Evolutionary conservation across 176 grass and related monocot species (phyloP).

Genomic region (Oryza nivara): DNA sequence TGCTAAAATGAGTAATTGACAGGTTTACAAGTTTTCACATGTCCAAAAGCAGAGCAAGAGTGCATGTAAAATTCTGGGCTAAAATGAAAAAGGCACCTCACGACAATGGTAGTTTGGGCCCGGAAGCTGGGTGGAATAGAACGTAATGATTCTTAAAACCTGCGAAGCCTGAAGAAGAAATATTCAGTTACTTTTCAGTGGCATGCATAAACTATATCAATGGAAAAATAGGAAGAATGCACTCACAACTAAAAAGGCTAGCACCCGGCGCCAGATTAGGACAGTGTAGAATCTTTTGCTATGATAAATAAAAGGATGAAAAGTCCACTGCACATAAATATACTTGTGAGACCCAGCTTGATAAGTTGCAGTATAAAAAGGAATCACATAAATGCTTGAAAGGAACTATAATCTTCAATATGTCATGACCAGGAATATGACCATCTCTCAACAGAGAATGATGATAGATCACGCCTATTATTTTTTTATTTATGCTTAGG

Average conservation of each 20-base stretch:
- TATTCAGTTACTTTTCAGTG: constrained; percentile 22
- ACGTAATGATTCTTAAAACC: constrained; percentile 92
- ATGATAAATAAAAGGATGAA: constrained; percentile 93
- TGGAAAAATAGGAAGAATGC: constrained; percentile 21
- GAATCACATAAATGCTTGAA: neutral
- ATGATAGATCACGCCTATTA: neutral
- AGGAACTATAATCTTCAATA: neutral
- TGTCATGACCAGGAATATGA: neutral
- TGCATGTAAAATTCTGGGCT: neutral
- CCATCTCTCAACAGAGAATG: neutral
- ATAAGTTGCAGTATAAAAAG: constrained; percentile 18
- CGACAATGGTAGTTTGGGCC: constrained; percentile 99
- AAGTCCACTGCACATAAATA: constrained; percentile 85
- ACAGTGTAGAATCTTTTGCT: constrained; percentile 93
- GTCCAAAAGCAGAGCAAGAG: constrained; percentile 6
- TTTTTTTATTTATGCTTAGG: neutral
- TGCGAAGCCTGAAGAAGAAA: constrained; percentile 74
- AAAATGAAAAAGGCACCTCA: constrained; percentile 58
- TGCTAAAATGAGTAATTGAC: constrained; percentile 5
- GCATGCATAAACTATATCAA: constrained; percentile 12
- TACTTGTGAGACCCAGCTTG: neutral
- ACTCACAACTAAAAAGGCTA: constrained; percentile 96
- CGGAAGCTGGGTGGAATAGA: constrained; percentile 96
- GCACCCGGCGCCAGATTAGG: constrained; percentile 89
- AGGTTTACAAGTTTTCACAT: constrained; percentile 9